Evolutionary conservation across 1,284 basidiomycete genomes (phyloP), one percentile per base, ranked within the genome.

Genomic region (Afroboletus lepidellus): DNA sequence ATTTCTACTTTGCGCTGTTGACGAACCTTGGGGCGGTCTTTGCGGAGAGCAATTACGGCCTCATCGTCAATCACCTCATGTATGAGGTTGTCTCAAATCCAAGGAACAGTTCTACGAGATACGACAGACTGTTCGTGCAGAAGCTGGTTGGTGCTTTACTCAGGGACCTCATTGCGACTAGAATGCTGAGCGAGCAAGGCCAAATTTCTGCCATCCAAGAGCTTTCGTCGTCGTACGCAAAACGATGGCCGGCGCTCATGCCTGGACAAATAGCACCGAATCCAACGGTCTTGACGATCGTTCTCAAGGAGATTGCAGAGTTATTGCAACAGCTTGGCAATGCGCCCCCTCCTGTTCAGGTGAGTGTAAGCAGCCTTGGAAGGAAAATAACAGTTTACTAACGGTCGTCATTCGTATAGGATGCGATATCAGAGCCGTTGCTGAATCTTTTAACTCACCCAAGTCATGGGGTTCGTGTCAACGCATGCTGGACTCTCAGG

Each of bases 141-240:
- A 87, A 85, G 34, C 76, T 91, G 8, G 85, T 94, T 30, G 83
- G 83, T 2, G 79, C 93, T 32, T 66, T 98, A 11, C 72, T 98
- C 30, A 78, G 94, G 39, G 91, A 96, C 60, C 79, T 98, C 27
- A 84, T 99, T 43, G 93, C 91, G 1, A 84, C 90, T 6, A 77
- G 93, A 50, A 87, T 98, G 79, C 73, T 99, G 45, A 89, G 89
- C 51, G 95, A 98, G 65, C 92, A 94, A 59, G 94, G 89, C 0
- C 95, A 98, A 71, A 95, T 98, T 45, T 77, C 80, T 32, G 96
- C 95, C 0, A 90, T 98, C 27, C 87, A 91, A 59, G 94, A 96
- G 58, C 74, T 98, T 43, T 85, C 90, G 0, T 84, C 78, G 46
- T 75, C 79, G 6, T 97, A 94, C 63, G 75, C 98, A 50, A 92